Evolutionary conservation across 2,329 filamentous ascomycete genomes (phyloP).

Genomic region (Colletotrichum destructivum): DNA sequence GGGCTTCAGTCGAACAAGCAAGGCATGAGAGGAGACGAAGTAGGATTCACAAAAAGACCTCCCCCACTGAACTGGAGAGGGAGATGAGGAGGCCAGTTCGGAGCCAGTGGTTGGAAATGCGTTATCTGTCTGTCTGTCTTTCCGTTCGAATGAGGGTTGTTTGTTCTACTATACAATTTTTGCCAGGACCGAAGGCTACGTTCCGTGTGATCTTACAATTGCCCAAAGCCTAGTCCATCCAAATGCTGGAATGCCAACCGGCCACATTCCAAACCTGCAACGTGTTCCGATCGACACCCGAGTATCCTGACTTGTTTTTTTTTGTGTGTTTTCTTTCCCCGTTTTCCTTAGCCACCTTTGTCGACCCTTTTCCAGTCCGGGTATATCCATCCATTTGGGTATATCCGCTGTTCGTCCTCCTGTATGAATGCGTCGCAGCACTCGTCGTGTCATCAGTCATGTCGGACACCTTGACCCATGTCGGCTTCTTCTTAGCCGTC

Average conservation of each 20-base stretch:
- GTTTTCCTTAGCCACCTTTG: not conserved
- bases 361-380: not conserved
- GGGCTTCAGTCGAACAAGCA: no score
- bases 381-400: slow-evolving; percentile 3
- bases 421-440: not conserved
- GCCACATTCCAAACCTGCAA: not conserved
- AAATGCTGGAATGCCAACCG: not conserved
- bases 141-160: not conserved
- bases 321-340: not conserved
- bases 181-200: slow-evolving; percentile 1
- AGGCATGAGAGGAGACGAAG: no score
- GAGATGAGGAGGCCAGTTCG: not conserved
- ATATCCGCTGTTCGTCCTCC: no score
- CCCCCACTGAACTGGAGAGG: not conserved
- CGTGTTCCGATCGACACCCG: not conserved
- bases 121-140: not conserved
- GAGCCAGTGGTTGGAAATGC: not conserved
- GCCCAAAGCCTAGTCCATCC: not conserved
- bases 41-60: not conserved
- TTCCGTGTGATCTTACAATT: not conserved
- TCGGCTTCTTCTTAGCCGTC: not conserved
- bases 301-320: not conserved
- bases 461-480: no score
- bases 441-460: not conserved
- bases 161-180: not conserved